Percentiles rank a stretch among this genome's conserved stretches.
phyloP scores from a whole-genome alignment of 768 basidiomycete genomes.

The Sarcomyxa edulis region DNA sequence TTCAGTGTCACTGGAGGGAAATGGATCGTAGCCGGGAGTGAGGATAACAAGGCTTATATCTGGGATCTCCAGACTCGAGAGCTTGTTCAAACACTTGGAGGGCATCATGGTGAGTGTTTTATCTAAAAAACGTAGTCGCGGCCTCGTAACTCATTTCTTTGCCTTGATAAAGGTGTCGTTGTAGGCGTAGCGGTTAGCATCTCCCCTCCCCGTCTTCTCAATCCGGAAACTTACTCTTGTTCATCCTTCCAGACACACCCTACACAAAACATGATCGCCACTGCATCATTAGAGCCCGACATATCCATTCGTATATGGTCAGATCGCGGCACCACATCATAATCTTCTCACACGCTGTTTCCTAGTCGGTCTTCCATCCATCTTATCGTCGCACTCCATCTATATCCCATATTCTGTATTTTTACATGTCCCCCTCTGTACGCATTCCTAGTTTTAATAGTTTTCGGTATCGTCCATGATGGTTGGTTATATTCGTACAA shows the following conservation, averaged over 20 bases:
- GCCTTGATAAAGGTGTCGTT: slow-evolving; percentile 50
- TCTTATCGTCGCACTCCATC: not conserved
- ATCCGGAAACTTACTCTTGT: slow-evolving; percentile 8
- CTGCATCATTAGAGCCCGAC: slow-evolving; percentile 83
- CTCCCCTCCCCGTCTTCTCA: slow-evolving; percentile 1
- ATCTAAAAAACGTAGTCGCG: not conserved
- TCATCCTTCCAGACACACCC: slow-evolving; percentile 65
- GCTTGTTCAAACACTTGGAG: slow-evolving; percentile 74
- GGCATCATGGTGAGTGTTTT: slow-evolving; percentile 56
- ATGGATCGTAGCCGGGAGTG: slow-evolving; percentile 90
- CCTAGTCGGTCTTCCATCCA: slow-evolving; percentile 1
- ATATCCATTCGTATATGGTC: slow-evolving; percentile 80
- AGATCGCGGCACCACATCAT: slow-evolving; percentile 35
- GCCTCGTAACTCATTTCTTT: slow-evolving; percentile 4
- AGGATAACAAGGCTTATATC: slow-evolving; percentile 84
- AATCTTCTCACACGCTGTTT: slow-evolving; percentile 8
- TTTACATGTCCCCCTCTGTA: not conserved
- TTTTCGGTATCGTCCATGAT: not conserved
- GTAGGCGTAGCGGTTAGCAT: slow-evolving; percentile 69
- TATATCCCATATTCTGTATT: not conserved
- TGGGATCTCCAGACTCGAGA: slow-evolving; percentile 91
- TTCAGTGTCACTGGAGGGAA: slow-evolving; percentile 83
- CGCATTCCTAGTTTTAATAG: not conserved
- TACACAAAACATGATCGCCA: slow-evolving; percentile 79
- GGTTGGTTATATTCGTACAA: not conserved